A percentile compares a stretch with the other conserved stretches of the same genome.
These are phyloP conservation scores for Trichophaea hybrida DNA, from an alignment of 2,329 filamentous ascomycete species.

Conservation along the genomic window DNA sequence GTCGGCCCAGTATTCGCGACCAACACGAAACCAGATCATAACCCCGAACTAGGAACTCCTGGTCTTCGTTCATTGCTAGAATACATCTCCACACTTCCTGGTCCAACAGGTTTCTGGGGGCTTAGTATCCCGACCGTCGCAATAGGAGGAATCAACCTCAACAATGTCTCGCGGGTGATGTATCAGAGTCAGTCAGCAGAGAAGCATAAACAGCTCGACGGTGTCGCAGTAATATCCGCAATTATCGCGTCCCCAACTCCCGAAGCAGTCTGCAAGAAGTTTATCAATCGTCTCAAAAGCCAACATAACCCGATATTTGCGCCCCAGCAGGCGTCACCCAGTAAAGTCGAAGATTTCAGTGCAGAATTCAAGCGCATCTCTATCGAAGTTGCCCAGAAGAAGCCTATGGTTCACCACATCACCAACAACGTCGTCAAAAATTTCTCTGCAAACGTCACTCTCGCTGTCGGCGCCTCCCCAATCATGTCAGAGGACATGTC, in stretches of 20 bases:
- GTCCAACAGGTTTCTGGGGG: slow-evolving; percentile 32
- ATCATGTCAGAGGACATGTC: slow-evolving; percentile 86
- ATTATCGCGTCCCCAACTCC: slow-evolving; percentile 63
- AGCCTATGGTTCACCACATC: slow-evolving; percentile 86
- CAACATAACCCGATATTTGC: background rate
- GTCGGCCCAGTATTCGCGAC: slow-evolving; percentile 84
- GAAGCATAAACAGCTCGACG: slow-evolving; percentile 56
- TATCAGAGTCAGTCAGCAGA: slow-evolving; percentile 46
- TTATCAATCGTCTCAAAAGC: slow-evolving; percentile 42
- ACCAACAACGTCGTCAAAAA: slow-evolving; percentile 94
- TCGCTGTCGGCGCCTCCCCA: slow-evolving; percentile 71
- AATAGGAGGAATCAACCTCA: slow-evolving; percentile 74
- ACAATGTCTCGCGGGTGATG: slow-evolving; percentile 59
- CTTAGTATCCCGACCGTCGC: slow-evolving; percentile 52
- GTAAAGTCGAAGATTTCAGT: slow-evolving; percentile 7
- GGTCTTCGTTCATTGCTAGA: slow-evolving; percentile 54
- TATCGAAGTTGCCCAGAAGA: slow-evolving; percentile 44
- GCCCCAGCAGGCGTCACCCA: background rate
- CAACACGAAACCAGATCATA: slow-evolving; percentile 44
- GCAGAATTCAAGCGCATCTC: slow-evolving; percentile 35
- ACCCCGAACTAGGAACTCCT: slow-evolving; percentile 40
- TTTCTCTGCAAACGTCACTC: slow-evolving; percentile 79
- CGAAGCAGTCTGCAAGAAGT: slow-evolving; percentile 43
- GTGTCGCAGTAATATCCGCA: slow-evolving; percentile 78
- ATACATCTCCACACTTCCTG: slow-evolving; percentile 35